Conservation (phyloP, 805 yeast genomes). For the Candida nanaspora region DNA sequence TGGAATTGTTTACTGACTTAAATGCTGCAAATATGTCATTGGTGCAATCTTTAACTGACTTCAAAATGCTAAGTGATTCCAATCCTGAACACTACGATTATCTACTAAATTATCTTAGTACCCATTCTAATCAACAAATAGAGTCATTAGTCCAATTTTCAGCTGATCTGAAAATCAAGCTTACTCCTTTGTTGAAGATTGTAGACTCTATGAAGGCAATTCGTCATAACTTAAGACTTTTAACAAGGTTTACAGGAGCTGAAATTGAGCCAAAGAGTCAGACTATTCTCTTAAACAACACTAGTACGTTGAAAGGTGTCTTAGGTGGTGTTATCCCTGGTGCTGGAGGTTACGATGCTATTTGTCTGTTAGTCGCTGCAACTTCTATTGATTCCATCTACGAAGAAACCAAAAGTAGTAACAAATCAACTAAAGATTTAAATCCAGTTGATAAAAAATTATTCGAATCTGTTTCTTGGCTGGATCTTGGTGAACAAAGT, state of each 20-base stretch:
- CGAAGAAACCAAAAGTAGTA: constrained; percentile 1
- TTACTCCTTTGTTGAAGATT: constrained; percentile 26
- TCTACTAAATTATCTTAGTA: constrained; percentile 13
- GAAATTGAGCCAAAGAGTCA: constrained; percentile 84
- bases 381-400: constrained; percentile 29
- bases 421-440: neutral
- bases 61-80: constrained; percentile 27
- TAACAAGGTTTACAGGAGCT: constrained; percentile 67
- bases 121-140: constrained; percentile 9
- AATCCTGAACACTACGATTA: constrained; percentile 30
- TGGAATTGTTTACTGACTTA: constrained; percentile 44
- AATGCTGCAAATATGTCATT: constrained; percentile 53
- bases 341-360: constrained; percentile 97
- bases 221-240: constrained; percentile 47
- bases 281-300: constrained; percentile 57
- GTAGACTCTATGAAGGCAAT: constrained; percentile 39
- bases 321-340: constrained; percentile 98
- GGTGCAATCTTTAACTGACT: constrained; percentile 37
- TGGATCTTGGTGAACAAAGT: constrained; percentile 56
- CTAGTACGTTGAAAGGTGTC: constrained; percentile 59
- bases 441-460: constrained; percentile 12
- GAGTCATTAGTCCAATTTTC: constrained; percentile 1
- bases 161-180: constrained; percentile 1
- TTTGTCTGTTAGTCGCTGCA: constrained; percentile 60
- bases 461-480: constrained; percentile 54